phyloP scores from a whole-genome alignment of 306 rosid species.

The Geum urbanum region DNA sequence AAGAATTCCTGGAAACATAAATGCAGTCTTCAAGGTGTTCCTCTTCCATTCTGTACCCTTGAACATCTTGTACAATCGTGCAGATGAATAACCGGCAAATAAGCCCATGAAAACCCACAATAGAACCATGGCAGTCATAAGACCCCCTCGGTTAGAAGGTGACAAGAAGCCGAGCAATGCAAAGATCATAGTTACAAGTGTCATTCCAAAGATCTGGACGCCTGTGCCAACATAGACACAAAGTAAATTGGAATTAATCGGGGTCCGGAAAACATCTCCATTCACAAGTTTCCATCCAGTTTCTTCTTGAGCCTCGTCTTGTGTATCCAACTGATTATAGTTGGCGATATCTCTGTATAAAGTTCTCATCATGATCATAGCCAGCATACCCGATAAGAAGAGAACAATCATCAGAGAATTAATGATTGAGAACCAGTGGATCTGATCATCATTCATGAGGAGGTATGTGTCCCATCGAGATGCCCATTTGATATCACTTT shows the following conservation, averaged over 20 bases:
- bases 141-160: slow-evolving; percentile 98
- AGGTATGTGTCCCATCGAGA: slow-evolving; percentile 99
- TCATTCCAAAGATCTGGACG: slow-evolving; percentile 90
- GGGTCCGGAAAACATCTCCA: slow-evolving; percentile 92
- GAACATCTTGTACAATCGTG: slow-evolving; percentile 97
- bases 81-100: slow-evolving; percentile 93
- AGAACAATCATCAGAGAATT: slow-evolving; percentile 99
- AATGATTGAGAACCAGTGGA: slow-evolving; percentile 98
- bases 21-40: slow-evolving; percentile 91
- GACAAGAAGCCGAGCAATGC: slow-evolving; percentile 96
- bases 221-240: slow-evolving; percentile 99
- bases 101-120: slow-evolving; percentile 99
- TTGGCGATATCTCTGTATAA: slow-evolving; percentile 94
- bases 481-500: slow-evolving; percentile 97
- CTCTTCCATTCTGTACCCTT: slow-evolving; percentile 98
- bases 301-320: slow-evolving; percentile 99
- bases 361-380: slow-evolving; percentile 99
- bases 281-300: slow-evolving; percentile 99
- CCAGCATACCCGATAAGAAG: slow-evolving; percentile 99
- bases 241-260: slow-evolving; percentile 78
- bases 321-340: slow-evolving; percentile 95
- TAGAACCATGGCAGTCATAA: slow-evolving; percentile 99
- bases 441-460: slow-evolving; percentile 99
- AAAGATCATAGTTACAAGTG: slow-evolving; percentile 98
- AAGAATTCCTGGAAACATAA: slow-evolving; percentile 97